phyloP scores from a whole-genome alignment of 2,329 filamentous ascomycete genomes.

The Aspergillus sclerotialis region DNA sequence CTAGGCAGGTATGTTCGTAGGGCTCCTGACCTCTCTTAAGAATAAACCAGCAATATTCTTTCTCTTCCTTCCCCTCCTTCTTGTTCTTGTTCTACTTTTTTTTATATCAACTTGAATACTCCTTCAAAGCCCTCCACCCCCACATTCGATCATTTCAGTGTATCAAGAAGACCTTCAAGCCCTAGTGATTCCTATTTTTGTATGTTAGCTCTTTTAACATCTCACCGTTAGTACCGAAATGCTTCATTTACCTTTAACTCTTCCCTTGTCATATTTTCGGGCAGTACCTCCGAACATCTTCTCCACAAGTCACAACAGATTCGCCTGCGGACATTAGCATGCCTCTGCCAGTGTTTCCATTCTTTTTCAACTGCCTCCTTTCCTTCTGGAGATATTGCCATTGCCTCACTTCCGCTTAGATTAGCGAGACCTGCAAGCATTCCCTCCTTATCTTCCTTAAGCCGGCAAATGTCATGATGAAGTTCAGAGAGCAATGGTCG shows the following conservation, averaged over 20 bases:
- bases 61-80: not conserved
- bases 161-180: constrained; percentile 24
- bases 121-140: no score
- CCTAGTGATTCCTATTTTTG: constrained; percentile 28
- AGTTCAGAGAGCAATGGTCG: constrained; percentile 48
- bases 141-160: no score
- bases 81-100: not conserved
- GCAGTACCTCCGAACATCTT: constrained; percentile 40
- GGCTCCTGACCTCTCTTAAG: no score
- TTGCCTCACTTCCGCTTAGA: constrained; percentile 32
- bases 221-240: not conserved
- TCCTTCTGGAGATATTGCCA: constrained; percentile 43
- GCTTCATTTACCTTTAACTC: constrained; percentile 42
- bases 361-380: constrained; percentile 40
- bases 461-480: constrained; percentile 31
- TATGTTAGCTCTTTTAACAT: not conserved
- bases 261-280: constrained; percentile 39
- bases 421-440: constrained; percentile 35
- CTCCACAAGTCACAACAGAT: constrained; percentile 48
- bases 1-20: no score
- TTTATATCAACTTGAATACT: no score
- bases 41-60: no score
- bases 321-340: constrained; percentile 37
- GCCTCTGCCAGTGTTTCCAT: constrained; percentile 39
- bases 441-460: constrained; percentile 40